These are phyloP conservation scores for Camellia lanceoleosa DNA, from an alignment of 148 eudicot species.

Conservation along the genomic window DNA sequence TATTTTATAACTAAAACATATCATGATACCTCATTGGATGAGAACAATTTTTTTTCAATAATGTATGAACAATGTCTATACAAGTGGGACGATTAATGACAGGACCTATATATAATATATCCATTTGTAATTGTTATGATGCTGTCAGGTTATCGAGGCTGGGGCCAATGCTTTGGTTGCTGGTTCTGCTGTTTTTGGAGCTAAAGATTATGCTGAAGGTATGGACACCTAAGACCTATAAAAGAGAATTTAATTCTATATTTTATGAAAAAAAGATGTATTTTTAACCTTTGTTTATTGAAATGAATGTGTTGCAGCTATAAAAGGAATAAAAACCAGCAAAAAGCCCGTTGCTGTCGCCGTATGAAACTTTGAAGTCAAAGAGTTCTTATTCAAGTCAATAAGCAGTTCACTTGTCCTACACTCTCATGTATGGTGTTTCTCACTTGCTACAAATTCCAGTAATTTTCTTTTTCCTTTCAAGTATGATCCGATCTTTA, in stretches of 20 bases:
- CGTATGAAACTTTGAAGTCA: constrained; percentile 39
- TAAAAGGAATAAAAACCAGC: constrained; percentile 93
- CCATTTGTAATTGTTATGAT: neutral
- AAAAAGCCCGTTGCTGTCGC: constrained; percentile 86
- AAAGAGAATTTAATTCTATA: neutral
- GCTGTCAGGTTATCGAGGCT: constrained; percentile 90
- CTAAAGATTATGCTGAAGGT: constrained; percentile 98
- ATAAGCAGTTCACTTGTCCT: constrained; percentile 2
- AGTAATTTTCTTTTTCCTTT: neutral
- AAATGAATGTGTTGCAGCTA: constrained; percentile 53
- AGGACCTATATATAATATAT: no score
- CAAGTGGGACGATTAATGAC: neutral
- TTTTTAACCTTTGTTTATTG: constrained; percentile 19
- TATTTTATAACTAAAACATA: no score
- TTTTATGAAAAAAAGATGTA: neutral
- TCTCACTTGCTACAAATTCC: neutral
- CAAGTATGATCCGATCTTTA: neutral
- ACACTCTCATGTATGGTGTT: constrained; percentile 10
- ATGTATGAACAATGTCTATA: neutral
- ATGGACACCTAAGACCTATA: constrained; percentile 21
- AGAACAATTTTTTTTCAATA: neutral
- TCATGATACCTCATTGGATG: no score
- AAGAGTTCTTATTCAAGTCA: constrained; percentile 5
- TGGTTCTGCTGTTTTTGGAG: constrained; percentile 99
- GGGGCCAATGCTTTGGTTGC: constrained; percentile 99